A percentile compares a stretch with the other conserved stretches of the same genome.
Evolutionary conservation across 768 basidiomycete genomes (phyloP).

Genomic region (Lactarius deliciosus): DNA sequence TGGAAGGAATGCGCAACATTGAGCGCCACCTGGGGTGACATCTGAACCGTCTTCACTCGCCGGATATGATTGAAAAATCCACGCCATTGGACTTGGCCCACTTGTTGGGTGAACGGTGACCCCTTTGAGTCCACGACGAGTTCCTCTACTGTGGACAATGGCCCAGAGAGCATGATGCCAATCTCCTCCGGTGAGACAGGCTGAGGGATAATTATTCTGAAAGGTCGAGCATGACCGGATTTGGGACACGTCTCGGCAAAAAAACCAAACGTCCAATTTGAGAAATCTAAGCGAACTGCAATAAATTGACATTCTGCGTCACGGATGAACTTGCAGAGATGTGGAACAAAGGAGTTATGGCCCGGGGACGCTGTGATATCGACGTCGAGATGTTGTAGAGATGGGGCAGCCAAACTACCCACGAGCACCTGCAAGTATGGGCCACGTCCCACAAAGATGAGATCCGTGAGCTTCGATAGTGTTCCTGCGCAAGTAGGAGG

Average conservation of each 20-base stretch:
- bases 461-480: neutral
- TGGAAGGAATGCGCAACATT: neutral
- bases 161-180: no score
- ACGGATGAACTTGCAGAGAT: neutral
- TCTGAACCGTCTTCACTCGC: neutral
- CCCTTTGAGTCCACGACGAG: neutral
- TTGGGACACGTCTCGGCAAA: neutral
- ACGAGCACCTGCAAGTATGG: neutral
- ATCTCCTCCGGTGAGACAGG: no score
- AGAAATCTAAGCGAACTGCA: neutral
- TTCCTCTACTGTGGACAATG: neutral
- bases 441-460: neutral
- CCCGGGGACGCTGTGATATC: no score
- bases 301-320: neutral
- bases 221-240: neutral
- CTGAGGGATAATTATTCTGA: no score
- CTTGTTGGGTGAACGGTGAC: neutral
- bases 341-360: neutral
- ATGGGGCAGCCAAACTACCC: slow-evolving; percentile 2
- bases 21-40: neutral
- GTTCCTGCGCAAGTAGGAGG: no score
- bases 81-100: neutral
- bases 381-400: neutral
- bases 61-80: neutral
- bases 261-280: fast-evolving